These are phyloP conservation scores for Hapsidospora chrysogenum DNA, from an alignment of 495 filamentous ascomycete genomes.

Conservation along the genomic window DNA sequence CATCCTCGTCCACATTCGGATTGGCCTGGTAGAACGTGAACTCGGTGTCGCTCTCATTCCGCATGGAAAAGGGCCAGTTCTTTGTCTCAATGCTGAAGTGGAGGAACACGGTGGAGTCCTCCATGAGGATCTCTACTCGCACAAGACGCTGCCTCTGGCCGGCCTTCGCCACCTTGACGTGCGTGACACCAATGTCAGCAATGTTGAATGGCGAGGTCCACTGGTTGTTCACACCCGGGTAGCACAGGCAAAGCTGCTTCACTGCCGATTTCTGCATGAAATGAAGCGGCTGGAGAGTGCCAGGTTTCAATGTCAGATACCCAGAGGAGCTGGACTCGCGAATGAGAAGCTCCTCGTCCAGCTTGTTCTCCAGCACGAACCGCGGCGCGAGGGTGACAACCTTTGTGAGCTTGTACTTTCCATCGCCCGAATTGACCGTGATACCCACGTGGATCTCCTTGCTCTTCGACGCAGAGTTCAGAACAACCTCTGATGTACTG, in stretches of 20 bases:
- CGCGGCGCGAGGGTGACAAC: conserved; percentile 85
- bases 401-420: conserved; percentile 95
- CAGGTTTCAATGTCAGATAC: conserved; percentile 55
- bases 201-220: conserved; percentile 99
- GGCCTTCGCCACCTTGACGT: conserved; percentile 83
- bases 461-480: conserved; percentile 52
- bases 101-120: conserved; percentile 81
- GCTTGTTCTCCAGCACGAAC: conserved; percentile 86
- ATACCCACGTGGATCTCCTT: conserved; percentile 82
- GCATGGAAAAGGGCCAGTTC: conserved; percentile 96
- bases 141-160: conserved; percentile 81
- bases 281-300: conserved; percentile 65
- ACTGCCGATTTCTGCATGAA: conserved; percentile 62
- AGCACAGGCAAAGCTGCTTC: conserved; percentile 86
- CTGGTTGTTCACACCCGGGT: conserved; percentile 87
- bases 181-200: conserved; percentile 74
- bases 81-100: conserved; percentile 80
- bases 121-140: conserved; percentile 76
- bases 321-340: conserved; percentile 78
- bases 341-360: conserved; percentile 72
- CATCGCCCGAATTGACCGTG: conserved; percentile 74
- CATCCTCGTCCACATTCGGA: conserved; percentile 59
- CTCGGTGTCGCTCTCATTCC: conserved; percentile 90
- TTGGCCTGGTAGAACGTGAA: conserved; percentile 87
- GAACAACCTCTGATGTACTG: conserved; percentile 67